phyloP scores from a whole-genome alignment of 2,329 filamentous ascomycete genomes.

The Aquanectria penicillioides region DNA sequence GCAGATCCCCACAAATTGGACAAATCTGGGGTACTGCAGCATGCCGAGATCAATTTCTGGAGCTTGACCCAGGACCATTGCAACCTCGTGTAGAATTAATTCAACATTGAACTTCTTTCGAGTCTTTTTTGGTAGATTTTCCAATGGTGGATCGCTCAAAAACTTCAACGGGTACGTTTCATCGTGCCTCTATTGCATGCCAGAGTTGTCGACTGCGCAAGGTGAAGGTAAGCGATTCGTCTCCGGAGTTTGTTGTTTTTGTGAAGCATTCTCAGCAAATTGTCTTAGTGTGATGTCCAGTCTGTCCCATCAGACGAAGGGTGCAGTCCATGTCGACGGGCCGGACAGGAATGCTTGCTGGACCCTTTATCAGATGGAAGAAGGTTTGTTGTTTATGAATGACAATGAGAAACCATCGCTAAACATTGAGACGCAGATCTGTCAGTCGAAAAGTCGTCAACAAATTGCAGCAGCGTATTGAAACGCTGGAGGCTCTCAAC shows the following conservation, averaged over 20 bases:
- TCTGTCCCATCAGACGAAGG: constrained; percentile 15
- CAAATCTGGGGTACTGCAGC: neutral
- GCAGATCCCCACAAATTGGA: no score
- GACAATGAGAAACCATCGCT: neutral
- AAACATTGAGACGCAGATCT: constrained; percentile 5
- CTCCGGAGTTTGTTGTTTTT: no score
- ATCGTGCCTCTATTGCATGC: constrained; percentile 19
- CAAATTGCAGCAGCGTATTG: constrained; percentile 25
- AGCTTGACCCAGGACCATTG: neutral
- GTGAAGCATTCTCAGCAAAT: neutral
- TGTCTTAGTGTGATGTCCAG: constrained; percentile 23
- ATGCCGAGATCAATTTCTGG: neutral
- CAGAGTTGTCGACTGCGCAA: constrained; percentile 23
- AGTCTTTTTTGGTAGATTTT: neutral
- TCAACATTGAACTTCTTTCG: neutral
- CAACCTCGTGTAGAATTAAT: neutral
- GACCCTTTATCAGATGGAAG: constrained; percentile 25
- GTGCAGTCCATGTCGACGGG: constrained; percentile 18
- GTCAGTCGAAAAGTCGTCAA: constrained; percentile 21
- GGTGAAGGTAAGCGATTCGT: constrained; percentile 12
- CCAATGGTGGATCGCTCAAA: constrained; percentile 14
- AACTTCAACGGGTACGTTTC: constrained; percentile 7
- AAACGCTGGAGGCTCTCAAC: constrained; percentile 22
- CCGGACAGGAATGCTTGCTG: constrained; percentile 23
- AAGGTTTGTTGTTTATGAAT: constrained; percentile 4